Conservation (phyloP, 1,284 basidiomycete genomes). For the Puccinia polysora region DNA sequence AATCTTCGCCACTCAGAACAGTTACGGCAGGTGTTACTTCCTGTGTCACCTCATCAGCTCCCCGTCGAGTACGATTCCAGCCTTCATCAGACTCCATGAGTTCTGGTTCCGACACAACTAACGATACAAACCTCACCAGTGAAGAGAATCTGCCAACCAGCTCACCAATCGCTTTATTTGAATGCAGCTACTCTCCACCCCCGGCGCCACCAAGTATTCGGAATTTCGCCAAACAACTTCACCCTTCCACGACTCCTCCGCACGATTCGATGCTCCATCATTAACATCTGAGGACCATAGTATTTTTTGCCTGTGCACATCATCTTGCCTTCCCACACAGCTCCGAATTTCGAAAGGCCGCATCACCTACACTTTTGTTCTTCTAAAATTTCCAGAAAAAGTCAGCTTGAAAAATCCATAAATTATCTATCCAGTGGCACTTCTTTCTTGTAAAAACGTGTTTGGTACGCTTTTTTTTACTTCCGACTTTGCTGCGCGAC, state of each 20-base stretch:
- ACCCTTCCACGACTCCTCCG: neutral
- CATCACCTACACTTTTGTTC: too few relatives aligned
- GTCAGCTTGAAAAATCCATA: too few relatives aligned
- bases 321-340: too few relatives aligned
- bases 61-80: neutral
- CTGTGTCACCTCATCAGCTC: neutral
- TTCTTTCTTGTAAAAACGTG: too few relatives aligned
- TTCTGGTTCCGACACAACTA: slow-evolving; percentile 11
- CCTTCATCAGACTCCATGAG: neutral
- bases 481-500: too few relatives aligned
- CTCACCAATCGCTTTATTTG: slow-evolving; percentile 7
- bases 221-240: neutral
- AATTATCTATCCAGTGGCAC: too few relatives aligned
- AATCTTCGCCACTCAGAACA: slow-evolving; percentile 25
- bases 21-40: neutral
- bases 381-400: too few relatives aligned
- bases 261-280: neutral
- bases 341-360: too few relatives aligned
- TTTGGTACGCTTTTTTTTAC: too few relatives aligned
- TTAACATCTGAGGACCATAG: neutral
- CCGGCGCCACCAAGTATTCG: neutral
- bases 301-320: neutral
- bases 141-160: neutral
- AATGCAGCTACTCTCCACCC: slow-evolving; percentile 10
- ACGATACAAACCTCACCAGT: slow-evolving; percentile 23